Conservation (phyloP, 352 stramenopile species). For the Phytophthora litchii region DNA sequence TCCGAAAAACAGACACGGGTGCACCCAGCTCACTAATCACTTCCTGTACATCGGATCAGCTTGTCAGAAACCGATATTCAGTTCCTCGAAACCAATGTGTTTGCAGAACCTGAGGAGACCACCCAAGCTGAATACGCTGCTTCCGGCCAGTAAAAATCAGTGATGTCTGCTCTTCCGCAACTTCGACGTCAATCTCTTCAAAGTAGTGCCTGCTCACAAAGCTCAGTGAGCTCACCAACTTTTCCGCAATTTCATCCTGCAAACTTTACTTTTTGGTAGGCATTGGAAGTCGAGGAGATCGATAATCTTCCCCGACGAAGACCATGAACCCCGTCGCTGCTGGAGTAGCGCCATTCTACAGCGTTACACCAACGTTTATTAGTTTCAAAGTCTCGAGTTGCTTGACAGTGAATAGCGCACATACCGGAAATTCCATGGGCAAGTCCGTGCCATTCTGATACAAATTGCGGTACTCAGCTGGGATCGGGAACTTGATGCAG, state of each 20-base stretch:
- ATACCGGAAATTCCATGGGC: slow-evolving; percentile 81
- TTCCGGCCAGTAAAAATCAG: slow-evolving; percentile 66
- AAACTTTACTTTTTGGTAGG: slow-evolving; percentile 54
- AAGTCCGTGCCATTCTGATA: slow-evolving; percentile 82
- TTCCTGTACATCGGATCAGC: slow-evolving; percentile 39
- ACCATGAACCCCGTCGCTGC: slow-evolving; percentile 74
- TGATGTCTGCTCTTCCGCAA: slow-evolving; percentile 46
- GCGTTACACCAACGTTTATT: background rate
- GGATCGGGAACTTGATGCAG: slow-evolving; percentile 81
- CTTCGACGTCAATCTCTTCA: slow-evolving; percentile 66
- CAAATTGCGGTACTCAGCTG: slow-evolving; percentile 66
- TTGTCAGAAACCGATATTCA: background rate
- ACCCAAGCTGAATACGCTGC: slow-evolving; percentile 75
- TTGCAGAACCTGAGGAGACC: slow-evolving; percentile 70
- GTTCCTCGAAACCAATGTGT: background rate
- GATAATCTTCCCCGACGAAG: slow-evolving; percentile 61
- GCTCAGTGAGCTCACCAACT: slow-evolving; percentile 2
- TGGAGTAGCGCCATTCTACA: slow-evolving; percentile 77
- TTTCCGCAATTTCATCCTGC: background rate
- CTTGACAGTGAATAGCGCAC: slow-evolving; percentile 2
- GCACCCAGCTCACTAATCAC: slow-evolving; percentile 79
- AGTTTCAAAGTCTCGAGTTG: background rate
- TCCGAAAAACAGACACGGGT: slow-evolving; percentile 80
- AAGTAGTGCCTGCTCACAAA: slow-evolving; percentile 65
- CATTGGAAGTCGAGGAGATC: slow-evolving; percentile 38